Percentiles rank a stretch among this genome's conserved stretches.
phyloP scores from a whole-genome alignment of 2,329 filamentous ascomycete genomes.

The Fusarium penzigii region DNA sequence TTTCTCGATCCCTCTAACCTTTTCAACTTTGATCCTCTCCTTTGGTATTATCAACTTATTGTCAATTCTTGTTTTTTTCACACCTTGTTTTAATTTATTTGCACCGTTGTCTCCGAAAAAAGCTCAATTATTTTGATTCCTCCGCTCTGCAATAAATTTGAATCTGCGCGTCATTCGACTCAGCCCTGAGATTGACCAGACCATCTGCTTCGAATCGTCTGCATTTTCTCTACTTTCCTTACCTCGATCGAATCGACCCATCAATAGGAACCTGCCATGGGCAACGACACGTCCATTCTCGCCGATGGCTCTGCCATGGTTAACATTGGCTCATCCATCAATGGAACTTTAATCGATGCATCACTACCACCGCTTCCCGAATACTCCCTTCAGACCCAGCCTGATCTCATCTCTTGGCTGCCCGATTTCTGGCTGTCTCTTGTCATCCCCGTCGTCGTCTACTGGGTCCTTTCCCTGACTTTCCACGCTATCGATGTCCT shows the following conservation, averaged over 20 bases:
- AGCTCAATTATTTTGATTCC: background rate
- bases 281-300: constrained; percentile 37
- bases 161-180: background rate
- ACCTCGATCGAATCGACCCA: constrained; percentile 13
- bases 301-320: constrained; percentile 42
- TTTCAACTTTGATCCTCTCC: background rate
- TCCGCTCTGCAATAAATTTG: background rate
- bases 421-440: constrained; percentile 81
- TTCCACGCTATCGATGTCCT: constrained; percentile 87
- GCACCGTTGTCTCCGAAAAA: background rate
- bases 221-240: constrained; percentile 6
- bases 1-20: background rate
- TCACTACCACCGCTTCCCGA: constrained; percentile 77
- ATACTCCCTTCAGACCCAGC: constrained; percentile 72
- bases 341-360: constrained; percentile 56
- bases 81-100: background rate
- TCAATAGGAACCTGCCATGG: constrained; percentile 35
- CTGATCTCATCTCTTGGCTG: constrained; percentile 73
- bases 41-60: background rate
- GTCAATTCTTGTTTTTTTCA: background rate
- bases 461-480: constrained; percentile 83
- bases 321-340: constrained; percentile 34
- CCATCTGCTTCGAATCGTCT: constrained; percentile 8
- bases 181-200: background rate
- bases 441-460: constrained; percentile 75